Conservation (phyloP, 768 basidiomycete species). For the Postia placenta region DNA sequence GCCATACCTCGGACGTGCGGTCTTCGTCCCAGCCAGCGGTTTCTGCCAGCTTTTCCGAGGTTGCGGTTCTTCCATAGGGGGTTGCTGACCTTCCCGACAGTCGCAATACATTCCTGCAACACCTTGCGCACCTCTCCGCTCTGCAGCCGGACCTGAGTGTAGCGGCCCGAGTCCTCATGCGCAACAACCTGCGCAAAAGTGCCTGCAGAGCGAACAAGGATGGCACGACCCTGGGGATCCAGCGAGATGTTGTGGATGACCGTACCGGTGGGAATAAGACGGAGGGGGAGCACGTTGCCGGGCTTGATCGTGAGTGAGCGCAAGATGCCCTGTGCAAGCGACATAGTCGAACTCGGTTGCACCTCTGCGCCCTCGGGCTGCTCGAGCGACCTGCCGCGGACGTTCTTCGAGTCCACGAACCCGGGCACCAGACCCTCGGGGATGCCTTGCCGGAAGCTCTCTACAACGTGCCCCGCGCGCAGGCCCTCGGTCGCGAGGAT, state of each 20-base stretch:
- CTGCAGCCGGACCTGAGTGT: constrained; percentile 79
- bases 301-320: constrained; percentile 79
- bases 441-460: constrained; percentile 81
- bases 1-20: constrained; percentile 92
- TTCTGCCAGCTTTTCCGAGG: constrained; percentile 89
- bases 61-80: constrained; percentile 78
- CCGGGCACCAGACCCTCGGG: constrained; percentile 65
- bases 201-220: constrained; percentile 88
- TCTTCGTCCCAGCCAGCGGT: constrained; percentile 79
- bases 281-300: constrained; percentile 90
- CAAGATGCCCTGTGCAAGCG: constrained; percentile 78
- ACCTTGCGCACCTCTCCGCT: constrained; percentile 92
- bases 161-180: constrained; percentile 65
- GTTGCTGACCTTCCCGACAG: constrained; percentile 90
- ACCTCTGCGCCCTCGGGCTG: constrained; percentile 13
- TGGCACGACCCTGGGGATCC: constrained; percentile 64
- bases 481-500: constrained; percentile 90
- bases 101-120: constrained; percentile 75
- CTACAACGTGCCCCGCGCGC: constrained; percentile 81
- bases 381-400: constrained; percentile 20
- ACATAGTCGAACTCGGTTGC: constrained; percentile 38
- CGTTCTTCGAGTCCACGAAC: constrained; percentile 22
- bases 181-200: constrained; percentile 76
- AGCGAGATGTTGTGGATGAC: constrained; percentile 85
- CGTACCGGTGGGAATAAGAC: constrained; percentile 88